Base-by-base conservation (phyloP, 2,329 filamentous ascomycete species). In the Aspergillus neoniger region DNA sequence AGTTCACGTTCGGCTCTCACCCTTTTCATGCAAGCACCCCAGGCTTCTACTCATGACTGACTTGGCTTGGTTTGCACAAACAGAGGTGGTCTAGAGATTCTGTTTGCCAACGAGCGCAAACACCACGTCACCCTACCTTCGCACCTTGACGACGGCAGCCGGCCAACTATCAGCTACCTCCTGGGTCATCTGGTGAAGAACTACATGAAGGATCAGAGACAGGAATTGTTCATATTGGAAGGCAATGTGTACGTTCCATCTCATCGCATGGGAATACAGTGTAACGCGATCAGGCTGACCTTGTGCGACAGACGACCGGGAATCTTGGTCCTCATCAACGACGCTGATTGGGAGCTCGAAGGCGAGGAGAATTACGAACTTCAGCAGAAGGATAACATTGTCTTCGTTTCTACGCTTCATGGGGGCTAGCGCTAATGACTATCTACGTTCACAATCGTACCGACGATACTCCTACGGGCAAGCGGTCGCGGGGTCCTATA, bases 291-390 rank as follows among this genome's bases (percentile, higher is more conserved):
- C 23, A 25, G 23, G 23, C 65, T 65, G 51, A 67, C 61, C 69
- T 68, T 62, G 55, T 70, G 55, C 17, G n/a, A 25, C 59, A 98
- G 94, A 62, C 92, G 95, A 56, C 95, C 95, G 5, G 95, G 95
- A 2, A 96, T 99, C 75, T 85, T 99, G 47, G 94, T 97, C 28
- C 83, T 99, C 59, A 96, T 99, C 76, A 99, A 99, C 74, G 95
- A 99, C 70, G 91, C 92, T 25, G 95, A 99, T 76, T 99, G 95
- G 95, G 95, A 98, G 77, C 85, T 99, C 12, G 95, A 98, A 78
- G 95, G 93, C 17, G 94, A 98, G 78, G 92, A 95, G 73, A 85
- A 87, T 66, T 98, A 98, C 74, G 88, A 92, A 77, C 79, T 99
- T 60, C 88, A 94, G 77, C 78, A 82, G 63, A 85, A 88, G 60